These are phyloP conservation scores for Cantharellus anzutake DNA, from an alignment of 768 basidiomycete genomes.

Conservation along the genomic window DNA sequence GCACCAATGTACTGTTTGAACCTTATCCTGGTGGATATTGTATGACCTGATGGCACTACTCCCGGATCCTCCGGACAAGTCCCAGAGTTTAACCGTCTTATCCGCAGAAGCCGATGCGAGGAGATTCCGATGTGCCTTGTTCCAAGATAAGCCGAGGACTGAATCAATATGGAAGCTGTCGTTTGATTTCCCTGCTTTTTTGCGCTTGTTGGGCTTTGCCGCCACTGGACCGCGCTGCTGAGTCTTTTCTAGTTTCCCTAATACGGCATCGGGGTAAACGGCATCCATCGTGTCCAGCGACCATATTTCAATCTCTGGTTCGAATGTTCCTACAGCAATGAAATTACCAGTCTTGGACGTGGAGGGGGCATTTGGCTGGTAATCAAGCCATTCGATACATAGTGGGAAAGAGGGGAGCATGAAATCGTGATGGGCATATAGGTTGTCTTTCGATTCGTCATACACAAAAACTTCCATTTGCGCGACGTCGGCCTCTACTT, in stretches of 20 bases:
- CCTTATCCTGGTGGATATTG: constrained; percentile 75
- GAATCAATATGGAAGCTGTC: constrained; percentile 79
- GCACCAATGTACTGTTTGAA: constrained; percentile 96
- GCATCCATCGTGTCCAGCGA: constrained; percentile 84
- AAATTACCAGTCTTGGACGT: constrained; percentile 41
- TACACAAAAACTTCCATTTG: constrained; percentile 94
- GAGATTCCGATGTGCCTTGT: constrained; percentile 70
- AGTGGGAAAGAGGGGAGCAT: constrained; percentile 96
- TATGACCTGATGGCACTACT: constrained; percentile 69
- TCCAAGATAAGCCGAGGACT: constrained; percentile 88
- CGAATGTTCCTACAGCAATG: constrained; percentile 90
- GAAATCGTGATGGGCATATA: constrained; percentile 93
- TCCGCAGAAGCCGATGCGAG: constrained; percentile 88
- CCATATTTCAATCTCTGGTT: constrained; percentile 98
- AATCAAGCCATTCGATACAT: constrained; percentile 98
- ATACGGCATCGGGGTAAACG: constrained; percentile 80
- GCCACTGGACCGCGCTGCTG: constrained; percentile 64
- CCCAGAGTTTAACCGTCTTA: constrained; percentile 94
- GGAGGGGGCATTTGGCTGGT: constrained; percentile 36
- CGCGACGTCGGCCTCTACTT: constrained; percentile 93
- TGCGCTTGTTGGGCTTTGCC: constrained; percentile 89
- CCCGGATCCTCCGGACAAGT: constrained; percentile 39
- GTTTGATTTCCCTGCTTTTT: constrained; percentile 40
- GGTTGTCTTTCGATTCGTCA: constrained; percentile 76
- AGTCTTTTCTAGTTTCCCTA: constrained; percentile 76